Conservation (phyloP, 1,284 basidiomycete genomes). For the Cutaneotrichosporon curvatum region DNA sequence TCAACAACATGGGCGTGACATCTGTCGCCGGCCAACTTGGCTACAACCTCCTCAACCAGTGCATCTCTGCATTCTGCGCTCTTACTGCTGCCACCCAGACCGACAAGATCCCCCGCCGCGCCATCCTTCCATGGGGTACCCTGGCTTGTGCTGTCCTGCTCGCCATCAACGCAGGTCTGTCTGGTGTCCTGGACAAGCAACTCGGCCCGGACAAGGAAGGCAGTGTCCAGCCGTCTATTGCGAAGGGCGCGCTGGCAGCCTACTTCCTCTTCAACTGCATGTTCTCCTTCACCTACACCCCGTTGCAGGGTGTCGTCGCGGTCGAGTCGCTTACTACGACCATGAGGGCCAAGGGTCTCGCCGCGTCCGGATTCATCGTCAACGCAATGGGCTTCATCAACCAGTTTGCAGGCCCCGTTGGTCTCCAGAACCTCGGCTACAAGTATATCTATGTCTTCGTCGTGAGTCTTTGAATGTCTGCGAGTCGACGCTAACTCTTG, state of each 20-base stretch:
- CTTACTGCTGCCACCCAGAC: conserved; percentile 32
- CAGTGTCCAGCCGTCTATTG: not conserved
- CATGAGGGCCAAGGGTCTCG: conserved; percentile 76
- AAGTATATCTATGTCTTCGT: conserved; percentile 34
- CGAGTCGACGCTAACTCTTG: too few species aligned
- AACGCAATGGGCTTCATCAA: conserved; percentile 53
- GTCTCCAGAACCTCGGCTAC: conserved; percentile 47
- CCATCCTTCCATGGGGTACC: conserved; percentile 32
- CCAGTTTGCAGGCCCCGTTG: conserved; percentile 44
- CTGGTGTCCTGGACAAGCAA: conserved; percentile 24
- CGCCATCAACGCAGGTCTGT: conserved; percentile 35
- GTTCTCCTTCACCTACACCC: conserved; percentile 17
- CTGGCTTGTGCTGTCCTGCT: conserved; percentile 26
- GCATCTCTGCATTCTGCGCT: conserved; percentile 53
- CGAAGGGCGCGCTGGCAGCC: conserved; percentile 16
- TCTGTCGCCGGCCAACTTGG: conserved; percentile 46
- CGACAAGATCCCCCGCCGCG: conserved; percentile 30
- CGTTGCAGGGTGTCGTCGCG: conserved; percentile 62
- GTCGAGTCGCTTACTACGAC: conserved; percentile 84
- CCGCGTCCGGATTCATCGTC: conserved; percentile 47
- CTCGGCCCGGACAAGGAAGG: not conserved
- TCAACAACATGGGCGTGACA: conserved; percentile 24
- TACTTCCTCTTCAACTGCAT: conserved; percentile 44
- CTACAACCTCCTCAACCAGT: conserved; percentile 54
- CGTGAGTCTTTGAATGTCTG: not conserved